Conservation (phyloP, 768 basidiomycete species). For the Tylopilus felleus region DNA sequence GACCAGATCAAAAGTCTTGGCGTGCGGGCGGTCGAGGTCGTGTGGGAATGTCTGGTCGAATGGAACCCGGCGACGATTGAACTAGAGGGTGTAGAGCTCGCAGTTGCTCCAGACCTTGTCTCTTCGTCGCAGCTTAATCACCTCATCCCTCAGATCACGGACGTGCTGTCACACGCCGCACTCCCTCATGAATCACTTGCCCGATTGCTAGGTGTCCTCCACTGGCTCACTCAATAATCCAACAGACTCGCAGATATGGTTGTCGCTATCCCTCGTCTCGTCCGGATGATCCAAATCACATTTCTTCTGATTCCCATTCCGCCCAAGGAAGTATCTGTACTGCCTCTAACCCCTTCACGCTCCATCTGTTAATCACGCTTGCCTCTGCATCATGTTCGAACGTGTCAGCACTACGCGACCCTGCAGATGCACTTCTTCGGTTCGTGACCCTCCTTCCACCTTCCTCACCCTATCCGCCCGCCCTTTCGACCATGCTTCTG, state of each 20-base stretch:
- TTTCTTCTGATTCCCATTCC: slow-evolving; percentile 59
- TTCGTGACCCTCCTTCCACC: slow-evolving; percentile 62
- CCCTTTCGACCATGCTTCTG: slow-evolving; percentile 46
- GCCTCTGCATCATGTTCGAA: slow-evolving; percentile 65
- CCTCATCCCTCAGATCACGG: slow-evolving; percentile 51
- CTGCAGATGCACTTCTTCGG: slow-evolving; percentile 65
- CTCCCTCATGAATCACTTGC: slow-evolving; percentile 46
- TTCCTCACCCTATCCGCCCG: slow-evolving; percentile 35
- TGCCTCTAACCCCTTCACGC: slow-evolving; percentile 46
- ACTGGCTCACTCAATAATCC: slow-evolving; percentile 59
- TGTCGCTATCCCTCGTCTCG: slow-evolving; percentile 47
- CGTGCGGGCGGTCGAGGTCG: slow-evolving; percentile 61
- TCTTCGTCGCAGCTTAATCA: slow-evolving; percentile 34
- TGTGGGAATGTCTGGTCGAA: slow-evolving; percentile 72
- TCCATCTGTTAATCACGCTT: slow-evolving; percentile 54
- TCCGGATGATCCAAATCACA: slow-evolving; percentile 47
- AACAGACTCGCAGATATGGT: slow-evolving; percentile 51
- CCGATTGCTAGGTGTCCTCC: slow-evolving; percentile 57
- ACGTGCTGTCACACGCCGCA: slow-evolving; percentile 38
- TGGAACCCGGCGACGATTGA: slow-evolving; percentile 43
- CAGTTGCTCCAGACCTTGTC: slow-evolving; percentile 16
- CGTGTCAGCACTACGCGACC: slow-evolving; percentile 53
- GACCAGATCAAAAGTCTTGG: slow-evolving; percentile 64
- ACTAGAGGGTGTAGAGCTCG: slow-evolving; percentile 45
- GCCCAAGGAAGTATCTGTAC: slow-evolving; percentile 28